These are phyloP conservation scores for Myriosclerotinia curreyana DNA, from an alignment of 2,329 filamentous ascomycete species.

Conservation along the genomic window DNA sequence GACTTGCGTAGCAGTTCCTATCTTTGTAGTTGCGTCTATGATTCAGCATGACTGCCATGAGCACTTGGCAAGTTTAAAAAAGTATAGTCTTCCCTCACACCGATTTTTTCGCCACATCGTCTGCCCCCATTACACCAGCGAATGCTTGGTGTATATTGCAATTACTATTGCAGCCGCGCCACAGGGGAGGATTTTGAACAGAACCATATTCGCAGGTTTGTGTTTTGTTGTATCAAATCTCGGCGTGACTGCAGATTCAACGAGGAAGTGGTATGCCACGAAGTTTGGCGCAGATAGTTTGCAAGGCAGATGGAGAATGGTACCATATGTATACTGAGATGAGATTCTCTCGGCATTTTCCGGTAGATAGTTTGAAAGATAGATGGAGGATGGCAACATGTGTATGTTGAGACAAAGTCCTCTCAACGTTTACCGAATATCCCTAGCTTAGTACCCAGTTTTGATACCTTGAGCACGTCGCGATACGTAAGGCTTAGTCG, in stretches of 20 bases:
- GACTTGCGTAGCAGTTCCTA: constrained; percentile 53
- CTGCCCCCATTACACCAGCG: constrained; percentile 88
- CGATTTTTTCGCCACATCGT: constrained; percentile 70
- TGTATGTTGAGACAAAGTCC: background rate
- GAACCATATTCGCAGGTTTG: constrained; percentile 66
- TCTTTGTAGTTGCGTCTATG: constrained; percentile 68
- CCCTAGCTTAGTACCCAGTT: constrained; percentile 63
- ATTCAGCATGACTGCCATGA: constrained; percentile 73
- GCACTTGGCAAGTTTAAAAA: constrained; percentile 67
- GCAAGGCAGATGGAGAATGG: constrained; percentile 67
- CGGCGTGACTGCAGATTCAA: constrained; percentile 74
- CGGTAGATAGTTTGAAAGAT: background rate
- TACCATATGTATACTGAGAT: constrained; percentile 62
- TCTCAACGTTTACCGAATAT: constrained; percentile 41
- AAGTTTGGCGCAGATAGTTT: constrained; percentile 71
- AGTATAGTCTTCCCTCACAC: constrained; percentile 77
- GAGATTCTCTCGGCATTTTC: background rate
- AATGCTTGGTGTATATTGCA: constrained; percentile 80
- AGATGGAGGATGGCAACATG: background rate
- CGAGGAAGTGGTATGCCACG: constrained; percentile 71
- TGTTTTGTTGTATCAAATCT: constrained; percentile 77
- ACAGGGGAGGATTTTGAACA: constrained; percentile 61
- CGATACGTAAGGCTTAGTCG: constrained; percentile 76
- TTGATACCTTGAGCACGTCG: constrained; percentile 81
- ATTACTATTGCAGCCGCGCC: constrained; percentile 74